phyloP scores from a whole-genome alignment of 2,329 filamentous ascomycete genomes.

The Neofusicoccum ribis region DNA sequence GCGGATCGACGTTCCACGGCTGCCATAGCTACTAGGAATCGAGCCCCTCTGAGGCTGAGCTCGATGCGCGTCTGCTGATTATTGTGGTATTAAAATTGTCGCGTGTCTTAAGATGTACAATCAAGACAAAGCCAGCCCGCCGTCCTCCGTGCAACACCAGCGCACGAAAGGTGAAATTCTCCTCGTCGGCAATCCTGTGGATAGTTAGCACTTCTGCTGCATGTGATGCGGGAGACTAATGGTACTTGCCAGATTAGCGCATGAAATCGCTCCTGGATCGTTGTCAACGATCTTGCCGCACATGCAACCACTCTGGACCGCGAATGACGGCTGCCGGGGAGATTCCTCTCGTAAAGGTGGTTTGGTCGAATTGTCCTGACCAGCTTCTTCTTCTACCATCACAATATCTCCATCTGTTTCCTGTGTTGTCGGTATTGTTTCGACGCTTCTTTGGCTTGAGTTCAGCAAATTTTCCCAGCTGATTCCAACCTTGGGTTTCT shows the following conservation, averaged over 20 bases:
- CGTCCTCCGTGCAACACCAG: neutral
- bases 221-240: neutral
- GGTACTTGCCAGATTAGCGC: conserved; percentile 21
- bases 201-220: neutral
- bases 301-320: conserved; percentile 15
- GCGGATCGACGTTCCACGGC: neutral
- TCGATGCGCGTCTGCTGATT: neutral
- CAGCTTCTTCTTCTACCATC: conserved; percentile 5
- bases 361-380: neutral
- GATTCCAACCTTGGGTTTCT: neutral
- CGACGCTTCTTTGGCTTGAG: neutral
- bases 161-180: conserved; percentile 21
- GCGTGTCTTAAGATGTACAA: neutral
- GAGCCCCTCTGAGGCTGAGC: neutral
- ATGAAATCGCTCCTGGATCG: conserved; percentile 16
- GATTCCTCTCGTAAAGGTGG: neutral
- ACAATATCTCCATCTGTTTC: conserved; percentile 7
- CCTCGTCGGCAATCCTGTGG: conserved; percentile 18
- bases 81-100: too few species aligned
- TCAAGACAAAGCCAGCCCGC: conserved; percentile 17
- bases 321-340: neutral
- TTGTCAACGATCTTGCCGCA: conserved; percentile 20
- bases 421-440: neutral
- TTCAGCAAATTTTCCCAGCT: neutral
- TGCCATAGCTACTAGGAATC: neutral